Conservation (phyloP, 305 asterid genomes). For the Ajuga reptans region DNA sequence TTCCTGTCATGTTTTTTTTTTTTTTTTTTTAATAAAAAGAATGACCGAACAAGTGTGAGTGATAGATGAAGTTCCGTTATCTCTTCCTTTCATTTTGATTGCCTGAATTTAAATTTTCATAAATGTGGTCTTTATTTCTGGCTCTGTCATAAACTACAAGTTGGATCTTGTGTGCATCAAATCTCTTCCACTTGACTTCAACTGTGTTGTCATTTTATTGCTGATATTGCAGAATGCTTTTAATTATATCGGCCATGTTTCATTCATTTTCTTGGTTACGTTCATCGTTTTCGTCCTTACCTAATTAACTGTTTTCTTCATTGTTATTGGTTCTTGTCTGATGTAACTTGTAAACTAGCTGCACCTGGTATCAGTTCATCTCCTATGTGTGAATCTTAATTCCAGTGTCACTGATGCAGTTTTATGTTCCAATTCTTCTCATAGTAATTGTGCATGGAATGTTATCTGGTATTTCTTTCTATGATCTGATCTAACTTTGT, state of each 20-base stretch:
- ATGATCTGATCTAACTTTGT: conserved; percentile 19
- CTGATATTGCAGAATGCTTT: conserved; percentile 8
- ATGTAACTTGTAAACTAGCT: conserved; percentile 5
- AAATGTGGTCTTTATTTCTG: background rate
- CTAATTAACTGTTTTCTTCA: background rate
- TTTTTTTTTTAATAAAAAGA: background rate
- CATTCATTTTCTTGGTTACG: background rate
- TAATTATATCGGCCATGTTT: background rate
- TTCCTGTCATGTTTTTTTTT: conserved; percentile 3
- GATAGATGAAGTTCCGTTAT: background rate
- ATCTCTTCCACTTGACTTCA: background rate
- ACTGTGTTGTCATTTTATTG: background rate
- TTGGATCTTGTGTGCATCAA: background rate
- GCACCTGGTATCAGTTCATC: background rate
- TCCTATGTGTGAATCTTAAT: background rate
- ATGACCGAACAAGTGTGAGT: background rate
- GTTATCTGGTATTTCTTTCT: conserved; percentile 11
- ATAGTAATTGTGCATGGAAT: conserved; percentile 13
- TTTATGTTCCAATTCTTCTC: conserved; percentile 13
- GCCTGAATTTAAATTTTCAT: background rate
- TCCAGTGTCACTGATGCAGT: conserved; percentile 8
- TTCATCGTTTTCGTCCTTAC: background rate
- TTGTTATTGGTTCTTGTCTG: background rate
- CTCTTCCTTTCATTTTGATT: conserved; percentile 6
- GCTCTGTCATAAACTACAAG: background rate